Evolutionary conservation across 1,139 yeast genomes (phyloP).

Genomic region (Yarrowia galli): DNA sequence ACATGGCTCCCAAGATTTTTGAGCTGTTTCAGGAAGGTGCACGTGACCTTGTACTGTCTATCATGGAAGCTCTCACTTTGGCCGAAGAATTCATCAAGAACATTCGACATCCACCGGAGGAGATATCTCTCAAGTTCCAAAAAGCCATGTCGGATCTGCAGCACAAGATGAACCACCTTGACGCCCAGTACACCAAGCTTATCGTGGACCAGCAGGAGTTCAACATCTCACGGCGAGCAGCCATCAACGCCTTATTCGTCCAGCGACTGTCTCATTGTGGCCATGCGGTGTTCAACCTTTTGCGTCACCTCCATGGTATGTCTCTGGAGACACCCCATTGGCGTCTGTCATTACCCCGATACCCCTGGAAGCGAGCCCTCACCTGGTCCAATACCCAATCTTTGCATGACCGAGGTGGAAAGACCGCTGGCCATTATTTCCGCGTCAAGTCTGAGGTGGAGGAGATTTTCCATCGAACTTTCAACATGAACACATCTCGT

Average conservation of each 20-base stretch:
- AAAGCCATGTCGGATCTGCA: slow-evolving; percentile 20
- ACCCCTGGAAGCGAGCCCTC: slow-evolving; percentile 55
- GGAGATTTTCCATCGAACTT: slow-evolving; percentile 56
- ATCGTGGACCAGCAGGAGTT: slow-evolving; percentile 19
- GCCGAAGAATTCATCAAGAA: slow-evolving; percentile 28
- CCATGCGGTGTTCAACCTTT: slow-evolving; percentile 39
- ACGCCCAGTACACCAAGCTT: slow-evolving; percentile 31
- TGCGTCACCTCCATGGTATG: slow-evolving; percentile 40
- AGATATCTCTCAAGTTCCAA: slow-evolving; percentile 26
- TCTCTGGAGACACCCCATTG: slow-evolving; percentile 45
- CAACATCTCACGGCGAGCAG: slow-evolving; percentile 25
- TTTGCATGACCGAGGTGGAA: slow-evolving; percentile 58
- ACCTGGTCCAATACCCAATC: slow-evolving; percentile 55
- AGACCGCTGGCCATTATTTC: slow-evolving; percentile 54
- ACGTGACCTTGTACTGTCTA: slow-evolving; percentile 11
- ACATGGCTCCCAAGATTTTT: slow-evolving; percentile 27
- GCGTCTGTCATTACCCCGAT: slow-evolving; percentile 52
- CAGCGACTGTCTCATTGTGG: slow-evolving; percentile 42
- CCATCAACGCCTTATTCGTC: slow-evolving; percentile 39
- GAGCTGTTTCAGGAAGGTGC: slow-evolving; percentile 35
- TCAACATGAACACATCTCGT: slow-evolving; percentile 54
- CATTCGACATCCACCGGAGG: slow-evolving; percentile 23
- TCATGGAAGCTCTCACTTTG: slow-evolving; percentile 16
- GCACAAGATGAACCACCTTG: slow-evolving; percentile 30
- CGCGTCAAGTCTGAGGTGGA: slow-evolving; percentile 58